Percentiles rank a stretch among this genome's conserved stretches.
Conservation (phyloP, 306 rosid species). For the Rosa multiflora region DNA sequence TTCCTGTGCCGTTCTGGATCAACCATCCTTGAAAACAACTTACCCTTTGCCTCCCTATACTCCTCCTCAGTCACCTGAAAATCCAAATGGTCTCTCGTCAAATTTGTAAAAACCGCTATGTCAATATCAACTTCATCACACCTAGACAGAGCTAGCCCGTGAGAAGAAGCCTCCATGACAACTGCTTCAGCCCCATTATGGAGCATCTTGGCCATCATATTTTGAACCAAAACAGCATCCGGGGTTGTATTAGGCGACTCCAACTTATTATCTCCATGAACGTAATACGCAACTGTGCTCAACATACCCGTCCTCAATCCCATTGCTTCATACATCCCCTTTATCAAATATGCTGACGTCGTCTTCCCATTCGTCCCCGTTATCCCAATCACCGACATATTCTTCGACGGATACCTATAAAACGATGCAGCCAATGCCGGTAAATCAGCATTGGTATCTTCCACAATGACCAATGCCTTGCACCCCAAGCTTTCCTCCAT, state of each 20-base stretch:
- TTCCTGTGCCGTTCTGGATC: conserved; percentile 87
- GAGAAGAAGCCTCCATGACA: conserved; percentile 71
- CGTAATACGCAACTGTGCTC: conserved; percentile 68
- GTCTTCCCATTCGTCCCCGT: conserved; percentile 88
- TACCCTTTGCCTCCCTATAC: conserved; percentile 58
- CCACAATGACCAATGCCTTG: conserved; percentile 93
- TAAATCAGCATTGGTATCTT: conserved; percentile 73
- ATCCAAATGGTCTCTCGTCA: conserved; percentile 53
- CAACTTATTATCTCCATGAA: conserved; percentile 84
- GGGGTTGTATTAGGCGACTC: conserved; percentile 47
- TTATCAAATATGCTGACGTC: conserved; percentile 67
- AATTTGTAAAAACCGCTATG: conserved; percentile 81
- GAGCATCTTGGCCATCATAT: conserved; percentile 92
- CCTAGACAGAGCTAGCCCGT: conserved; percentile 55
- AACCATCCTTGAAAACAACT: conserved; percentile 76
- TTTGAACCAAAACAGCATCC: conserved; percentile 83
- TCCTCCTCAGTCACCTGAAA: conserved; percentile 55
- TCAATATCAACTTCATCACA: conserved; percentile 88
- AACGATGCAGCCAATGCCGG: conserved; percentile 76
- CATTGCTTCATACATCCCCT: conserved; percentile 90
- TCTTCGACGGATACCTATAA: conserved; percentile 73
- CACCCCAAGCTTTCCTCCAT: conserved; percentile 80
- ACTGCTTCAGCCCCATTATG: conserved; percentile 89
- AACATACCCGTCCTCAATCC: conserved; percentile 84
- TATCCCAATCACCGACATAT: conserved; percentile 84